A percentile compares a stretch with the other conserved stretches of the same genome.
These are phyloP conservation scores for Primulina tabacum DNA, from an alignment of 257 asterid genomes.

Conservation along the genomic window DNA sequence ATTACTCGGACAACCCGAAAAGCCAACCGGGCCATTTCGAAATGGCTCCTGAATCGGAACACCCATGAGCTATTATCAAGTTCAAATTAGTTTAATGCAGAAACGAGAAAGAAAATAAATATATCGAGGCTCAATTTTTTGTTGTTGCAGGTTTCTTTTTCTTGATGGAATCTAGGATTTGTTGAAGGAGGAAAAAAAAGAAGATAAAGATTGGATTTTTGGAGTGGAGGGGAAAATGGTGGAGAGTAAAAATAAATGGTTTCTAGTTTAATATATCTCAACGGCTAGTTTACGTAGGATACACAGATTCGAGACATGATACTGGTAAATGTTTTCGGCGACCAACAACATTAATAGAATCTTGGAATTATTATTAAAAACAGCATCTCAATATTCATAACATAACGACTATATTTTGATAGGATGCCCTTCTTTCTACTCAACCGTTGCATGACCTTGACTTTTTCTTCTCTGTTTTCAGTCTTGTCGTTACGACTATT, in stretches of 20 bases:
- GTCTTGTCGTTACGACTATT: no score
- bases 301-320: background rate
- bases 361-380: background rate
- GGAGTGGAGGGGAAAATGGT: conserved; percentile 1
- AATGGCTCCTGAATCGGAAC: conserved; percentile 7
- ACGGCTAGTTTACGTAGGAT: conserved; percentile 36
- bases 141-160: background rate
- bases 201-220: background rate
- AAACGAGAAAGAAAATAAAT: background rate
- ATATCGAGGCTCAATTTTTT: background rate
- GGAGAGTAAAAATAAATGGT: background rate
- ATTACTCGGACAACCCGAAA: background rate
- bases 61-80: conserved; percentile 5
- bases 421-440: background rate
- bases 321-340: background rate
- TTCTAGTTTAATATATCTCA: conserved; percentile 22
- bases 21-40: background rate
- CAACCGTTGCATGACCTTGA: conserved; percentile 14
- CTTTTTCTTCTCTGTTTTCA: background rate
- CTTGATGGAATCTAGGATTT: background rate
- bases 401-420: conserved; percentile 24
- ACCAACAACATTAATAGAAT: background rate
- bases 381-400: background rate
- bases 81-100: background rate
- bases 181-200: conserved; percentile 11